Evolutionary conservation across 129 eudicot genomes (phyloP).

Genomic region (Flaveria sonorensis): DNA sequence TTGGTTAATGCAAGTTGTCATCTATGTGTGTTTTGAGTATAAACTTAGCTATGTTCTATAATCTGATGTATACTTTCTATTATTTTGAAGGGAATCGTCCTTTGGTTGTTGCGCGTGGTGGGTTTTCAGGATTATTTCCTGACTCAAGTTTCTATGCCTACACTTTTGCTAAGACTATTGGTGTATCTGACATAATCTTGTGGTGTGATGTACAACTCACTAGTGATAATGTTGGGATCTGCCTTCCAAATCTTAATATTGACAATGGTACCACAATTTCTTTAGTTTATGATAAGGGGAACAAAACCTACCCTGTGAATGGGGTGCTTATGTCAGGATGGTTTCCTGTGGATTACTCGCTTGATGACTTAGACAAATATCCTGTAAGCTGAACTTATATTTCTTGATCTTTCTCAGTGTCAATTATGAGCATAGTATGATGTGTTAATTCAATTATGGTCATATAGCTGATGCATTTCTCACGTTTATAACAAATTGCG

Average conservation of each 20-base stretch:
- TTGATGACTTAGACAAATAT: constrained; percentile 43
- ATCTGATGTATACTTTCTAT: constrained; percentile 16
- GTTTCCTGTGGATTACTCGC: constrained; percentile 64
- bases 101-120: constrained; percentile 57
- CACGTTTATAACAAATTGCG: constrained; percentile 4
- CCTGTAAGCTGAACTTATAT: constrained; percentile 48
- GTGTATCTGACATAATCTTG: constrained; percentile 36
- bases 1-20: constrained; percentile 23
- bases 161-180: constrained; percentile 32
- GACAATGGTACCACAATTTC: constrained; percentile 41
- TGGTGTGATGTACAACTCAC: constrained; percentile 71
- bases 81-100: constrained; percentile 44
- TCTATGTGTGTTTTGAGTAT: constrained; percentile 2
- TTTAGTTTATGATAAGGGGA: not conserved
- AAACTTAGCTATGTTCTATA: not conserved
- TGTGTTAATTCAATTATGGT: not conserved
- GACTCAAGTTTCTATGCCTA: constrained; percentile 48
- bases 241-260: constrained; percentile 52
- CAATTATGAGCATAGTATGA: constrained; percentile 6
- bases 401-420: constrained; percentile 5
- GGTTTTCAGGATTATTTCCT: constrained; percentile 72
- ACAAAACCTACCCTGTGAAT: constrained; percentile 49
- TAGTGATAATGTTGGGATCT: constrained; percentile 53
- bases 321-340: constrained; percentile 51
- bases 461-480: not conserved